Base-by-base conservation (phyloP, 148 eudicot species). In the Rhododendron mucronatum region DNA sequence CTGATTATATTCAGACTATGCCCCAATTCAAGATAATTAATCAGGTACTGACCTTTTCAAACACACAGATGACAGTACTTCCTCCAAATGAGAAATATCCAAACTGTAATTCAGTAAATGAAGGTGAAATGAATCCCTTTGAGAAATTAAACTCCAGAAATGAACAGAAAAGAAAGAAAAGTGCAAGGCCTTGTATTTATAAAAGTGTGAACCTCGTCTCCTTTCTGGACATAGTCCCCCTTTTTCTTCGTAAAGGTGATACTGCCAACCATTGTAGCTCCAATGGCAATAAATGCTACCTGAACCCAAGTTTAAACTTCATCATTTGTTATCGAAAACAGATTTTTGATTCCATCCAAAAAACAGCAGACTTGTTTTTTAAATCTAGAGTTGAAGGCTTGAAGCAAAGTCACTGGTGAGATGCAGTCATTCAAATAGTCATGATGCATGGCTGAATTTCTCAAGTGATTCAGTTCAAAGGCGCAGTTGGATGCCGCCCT, bases 251-350 rank as follows among this genome's bases (percentile, higher is more conserved):
- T 86, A 89, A 96, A 95, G 48, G 94, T 91, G 85, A 96, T 95
- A 91, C 98, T 96, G 87, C 99, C 99, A 84, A 96, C 99, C 99
- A 96, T 96, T 78, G 99, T 96, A 74, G 99, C 99, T 86, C 99
- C 99, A 90, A 96, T 94, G 18, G 99, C 98, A 90, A 96, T 93
- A 93, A 94, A 94, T 57, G 99, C 99, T 48, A 96, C 98, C 99
- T 96, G 92, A 88, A 93, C 47, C 71, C 45, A 61, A 85, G 51
- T 44, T 48, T 11, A n/a, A 35, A 26, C n/a, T 67, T 55, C 14
- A 4, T 23, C 21, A 74, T 21, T 41, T 23, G 65, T 41, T 2
- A 45, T 28, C 16, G 26, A 45, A 82, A 23, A 73, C 53, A 45
- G 80, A 84, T 86, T 41, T 13, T 51, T 75, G 1, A 35, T 51